Base-by-base conservation (phyloP, 2,329 filamentous ascomycete species). In the Calonectria crousiana region DNA sequence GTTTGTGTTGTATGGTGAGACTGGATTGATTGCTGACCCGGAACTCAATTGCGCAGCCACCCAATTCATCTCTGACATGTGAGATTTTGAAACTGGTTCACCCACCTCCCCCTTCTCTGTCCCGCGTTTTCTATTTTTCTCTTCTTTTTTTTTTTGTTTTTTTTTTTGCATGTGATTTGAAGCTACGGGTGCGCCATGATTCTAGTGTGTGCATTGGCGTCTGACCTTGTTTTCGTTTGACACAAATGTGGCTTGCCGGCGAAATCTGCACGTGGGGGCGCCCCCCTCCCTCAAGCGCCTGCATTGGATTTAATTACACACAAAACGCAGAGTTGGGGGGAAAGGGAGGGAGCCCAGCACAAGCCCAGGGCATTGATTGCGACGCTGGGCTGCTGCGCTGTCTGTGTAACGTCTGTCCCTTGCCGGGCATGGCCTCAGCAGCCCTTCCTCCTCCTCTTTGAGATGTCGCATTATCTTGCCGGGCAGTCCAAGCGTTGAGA, bases 151-250 rank as follows among this genome's bases (percentile, higher is more conserved):
- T 26, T 38, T 38, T 62, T 62, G 41, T 62, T 44, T 10, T 16
- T 38, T 38, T 62, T 62, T 62, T 62, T 26, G 30, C 56, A 62
- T 62, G 56, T 62, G 56, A 62, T 41, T 62, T 62, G 56, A 62
- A 62, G 23, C 56, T 41, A 62, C 23, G 13, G 13, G 38, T 8
- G 10, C 13, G 38, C 38, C 38, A n/a, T 14, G 20, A 13, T 53
- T 23, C 56, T 62, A 41, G 56, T n/a, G 18, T 30, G 28, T 56
- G 52, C 52, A 56, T 32, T 56, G 30, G 30, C 16, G 44, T n/a
- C 8, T 18, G 44, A 47, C 44, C 44, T 47, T 47, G 44, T 47
- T 47, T 47, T 47, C n/a, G 44, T 23, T 47, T 47, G 44, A 47
- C 44, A 47, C 44, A 23, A 47, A 9, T 47, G 44, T 47, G 44